Base-by-base conservation (phyloP, 1,284 basidiomycete species). In the Microbotryum scabiosae region DNA sequence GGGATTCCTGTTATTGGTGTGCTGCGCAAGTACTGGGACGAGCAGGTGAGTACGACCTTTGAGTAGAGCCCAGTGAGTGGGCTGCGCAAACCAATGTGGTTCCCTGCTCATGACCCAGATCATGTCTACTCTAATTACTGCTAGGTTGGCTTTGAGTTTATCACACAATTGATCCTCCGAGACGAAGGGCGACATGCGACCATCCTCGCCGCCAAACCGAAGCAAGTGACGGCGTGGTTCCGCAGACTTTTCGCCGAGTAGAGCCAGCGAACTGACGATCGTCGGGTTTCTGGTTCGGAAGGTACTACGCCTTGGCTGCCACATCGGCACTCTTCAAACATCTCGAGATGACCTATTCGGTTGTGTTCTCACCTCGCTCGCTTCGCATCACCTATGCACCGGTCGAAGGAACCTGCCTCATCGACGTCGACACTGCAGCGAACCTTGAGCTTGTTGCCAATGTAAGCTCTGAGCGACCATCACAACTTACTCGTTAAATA, bases 381-480 rank as follows among this genome's bases (percentile, higher is more conserved):
- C 77, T 97, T n/a, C 81, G 83, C 32, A 90, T 97, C 63, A 79
- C 81, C 16, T 94, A 87, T 72, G 79, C 82, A 0, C 82, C 88
- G 2, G 84, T 88, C 0, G 87, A 80, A 69, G 81, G 80, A 0
- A 92, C 89, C 0, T 88, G 96, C 85, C 82, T 94, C 80, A 88
- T 97, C 68, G 92, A 96, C 72, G 81, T 84, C 0, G 90, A 92
- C 60, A 90, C 87, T 0, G 88, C 85, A 1, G 82, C 81, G 52
- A 90, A 92, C 72, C 80, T 97, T 3, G 93, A 97, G 74, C 79
- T 97, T 1, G 85, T 92, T 4, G 82, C 79, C 16, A 96, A 90
- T 73, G 91, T 90, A 73, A 51, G 79, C 64, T 1, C 2, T 5
- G 16, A 45, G 20, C 10, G 10, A 21, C 18, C 30, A 47, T 16